A percentile compares a stretch with the other conserved stretches of the same genome.
Conservation (phyloP, 257 asterid species). For the Dorcoceras hygrometricum region DNA sequence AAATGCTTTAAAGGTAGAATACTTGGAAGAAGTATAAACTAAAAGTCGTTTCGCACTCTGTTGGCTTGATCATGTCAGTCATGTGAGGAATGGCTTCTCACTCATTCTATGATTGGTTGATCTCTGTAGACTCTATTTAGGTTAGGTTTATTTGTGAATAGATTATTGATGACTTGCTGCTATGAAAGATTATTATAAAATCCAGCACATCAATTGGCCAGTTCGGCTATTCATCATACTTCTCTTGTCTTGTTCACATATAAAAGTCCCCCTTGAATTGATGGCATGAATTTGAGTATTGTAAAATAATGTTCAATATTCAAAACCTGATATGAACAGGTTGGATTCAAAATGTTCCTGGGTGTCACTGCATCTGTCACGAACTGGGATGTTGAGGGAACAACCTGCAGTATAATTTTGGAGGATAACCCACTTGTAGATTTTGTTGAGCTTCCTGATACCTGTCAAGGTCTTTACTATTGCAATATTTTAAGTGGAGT, state of each 20-base stretch:
- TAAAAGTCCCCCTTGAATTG: neutral
- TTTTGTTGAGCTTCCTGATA: constrained; percentile 97
- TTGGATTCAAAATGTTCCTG: constrained; percentile 88
- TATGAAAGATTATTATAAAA: neutral
- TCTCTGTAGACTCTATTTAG: neutral
- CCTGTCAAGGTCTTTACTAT: constrained; percentile 89
- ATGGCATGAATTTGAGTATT: neutral
- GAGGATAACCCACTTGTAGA: constrained; percentile 97
- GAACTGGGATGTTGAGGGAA: constrained; percentile 89
- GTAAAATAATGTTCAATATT: neutral
- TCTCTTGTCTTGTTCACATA: neutral
- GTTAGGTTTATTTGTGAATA: neutral
- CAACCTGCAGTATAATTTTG: constrained; percentile 85
- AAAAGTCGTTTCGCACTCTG: neutral
- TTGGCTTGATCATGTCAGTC: neutral
- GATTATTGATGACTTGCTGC: neutral
- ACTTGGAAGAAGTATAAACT: no score
- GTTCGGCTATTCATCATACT: neutral
- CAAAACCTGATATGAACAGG: constrained; percentile 43
- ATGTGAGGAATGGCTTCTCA: neutral
- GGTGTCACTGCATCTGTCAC: constrained; percentile 81
- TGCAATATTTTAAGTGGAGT: constrained; percentile 96
- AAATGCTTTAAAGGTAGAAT: neutral
- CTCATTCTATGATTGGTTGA: no score
- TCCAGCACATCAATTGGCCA: neutral